Evolutionary conservation across 2,329 filamentous ascomycete species (phyloP).

Genomic region (Coniochaeta hoffmannii): DNA sequence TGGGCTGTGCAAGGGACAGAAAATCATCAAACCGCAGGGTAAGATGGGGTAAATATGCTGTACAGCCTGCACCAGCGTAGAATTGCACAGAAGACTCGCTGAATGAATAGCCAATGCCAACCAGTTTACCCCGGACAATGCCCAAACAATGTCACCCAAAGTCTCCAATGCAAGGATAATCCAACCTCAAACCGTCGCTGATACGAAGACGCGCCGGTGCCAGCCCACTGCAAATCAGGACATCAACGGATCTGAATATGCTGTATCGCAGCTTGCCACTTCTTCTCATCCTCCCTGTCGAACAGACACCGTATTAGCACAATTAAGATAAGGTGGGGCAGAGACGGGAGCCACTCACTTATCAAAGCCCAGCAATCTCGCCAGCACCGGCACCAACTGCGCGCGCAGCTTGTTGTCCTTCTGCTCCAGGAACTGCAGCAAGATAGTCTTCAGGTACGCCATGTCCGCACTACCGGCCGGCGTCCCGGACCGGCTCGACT

Average conservation of each 20-base stretch:
- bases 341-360: constrained; percentile 42
- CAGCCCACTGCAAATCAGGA: too few relatives aligned
- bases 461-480: constrained; percentile 33
- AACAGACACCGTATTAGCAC: constrained; percentile 11
- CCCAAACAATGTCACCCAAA: too few relatives aligned
- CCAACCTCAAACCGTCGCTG: too few relatives aligned
- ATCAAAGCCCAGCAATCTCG: constrained; percentile 70
- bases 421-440: constrained; percentile 75
- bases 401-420: constrained; percentile 69
- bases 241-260: constrained; percentile 31
- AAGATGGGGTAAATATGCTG: too few relatives aligned
- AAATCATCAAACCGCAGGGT: too few relatives aligned
- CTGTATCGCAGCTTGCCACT: constrained; percentile 72
- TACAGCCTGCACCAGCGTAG: too few relatives aligned
- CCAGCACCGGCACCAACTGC: constrained; percentile 71
- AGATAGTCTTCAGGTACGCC: constrained; percentile 71
- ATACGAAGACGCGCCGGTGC: too few relatives aligned
- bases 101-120: too few relatives aligned
- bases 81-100: too few relatives aligned
- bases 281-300: constrained; percentile 63
- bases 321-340: neutral
- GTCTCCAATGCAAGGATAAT: too few relatives aligned
- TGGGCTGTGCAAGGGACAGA: too few relatives aligned
- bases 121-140: too few relatives aligned
- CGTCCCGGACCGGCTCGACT: constrained; percentile 37